Base-by-base conservation (phyloP, 139 green algal genomes). In the Chlorella sp. region DNA sequence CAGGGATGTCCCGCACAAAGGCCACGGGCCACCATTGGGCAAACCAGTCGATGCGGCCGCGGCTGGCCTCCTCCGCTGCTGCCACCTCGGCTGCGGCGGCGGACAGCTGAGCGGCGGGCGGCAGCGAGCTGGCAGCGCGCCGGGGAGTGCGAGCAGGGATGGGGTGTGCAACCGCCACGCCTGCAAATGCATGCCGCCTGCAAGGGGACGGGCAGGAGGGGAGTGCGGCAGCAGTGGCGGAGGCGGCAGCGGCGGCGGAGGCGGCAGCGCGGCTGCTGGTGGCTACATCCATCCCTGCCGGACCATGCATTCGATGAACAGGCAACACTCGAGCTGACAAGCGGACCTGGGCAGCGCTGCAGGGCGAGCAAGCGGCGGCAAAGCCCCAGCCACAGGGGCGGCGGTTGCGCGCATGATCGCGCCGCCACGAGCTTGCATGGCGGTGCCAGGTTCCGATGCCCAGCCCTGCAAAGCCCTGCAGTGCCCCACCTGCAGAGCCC, bases 21-120 rank as follows among this genome's bases (percentile, higher is more conserved):
- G 70, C 81, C 4, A 78, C n/a, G 28, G 81, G 81, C 34, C 39
- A 86, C 81, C 81, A 86, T 7, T 81, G 36, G 26, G 32, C 70
- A 26, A 56, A 34, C 70, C 70, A 78, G 70, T 78, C 70, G 28
- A 78, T 6, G 26, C 13, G 20, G 18, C 20, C 5, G 26, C 12
- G 9, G 25, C 12, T 28, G 70, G 39, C 70, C 51, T 60, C 51
- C 44, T 51, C 44, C 44, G 44, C 44, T 36, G 32, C 12, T 1
- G 39, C 39, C 25, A 51, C 39, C 70, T 78, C 70, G 25, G 70
- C 26, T 4, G 41, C 25, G 18, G 32, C 32, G 26, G 38, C 38
- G 18, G 38, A 25, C 69, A 23, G 69, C 36, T 28, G 36, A 23
- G 51, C 20, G 20, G 36, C 4, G 21, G 69, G 34, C 20, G 18